Base-by-base conservation (phyloP, 768 basidiomycete species). In the Panaeolus cyanescens region DNA sequence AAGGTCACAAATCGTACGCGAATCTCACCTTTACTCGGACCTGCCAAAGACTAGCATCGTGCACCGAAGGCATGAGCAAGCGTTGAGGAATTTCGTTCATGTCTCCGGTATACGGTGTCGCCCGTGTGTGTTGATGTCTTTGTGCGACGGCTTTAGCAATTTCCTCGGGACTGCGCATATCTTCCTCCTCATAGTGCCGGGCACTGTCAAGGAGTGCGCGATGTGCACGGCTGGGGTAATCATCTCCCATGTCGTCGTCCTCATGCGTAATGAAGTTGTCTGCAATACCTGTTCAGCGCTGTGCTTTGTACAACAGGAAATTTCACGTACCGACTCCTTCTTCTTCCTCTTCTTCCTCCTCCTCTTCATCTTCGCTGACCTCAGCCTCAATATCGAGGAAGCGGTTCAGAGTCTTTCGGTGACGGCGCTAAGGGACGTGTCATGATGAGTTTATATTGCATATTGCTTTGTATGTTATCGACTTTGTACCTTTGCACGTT, bases 351-450 rank as follows among this genome's bases (percentile, higher is more conserved):
- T 92, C 93, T 19, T 96, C 95, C 2, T 91, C 91, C 25, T 98
- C 97, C 33, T 97, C 96, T 3, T 98, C 97, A 19, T 99, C 97
- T 31, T 97, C 95, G 66, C 95, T 95, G 19, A 96, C 96, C 72
- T 95, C 94, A 58, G 95, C 95, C 77, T 96, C 94, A 59, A 96
- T 84, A 85, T 99, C 97, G 66, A 99, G 80, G 88, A 95, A 99
- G 65, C 89, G 88, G 71, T 86, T 91, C 25, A 85, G 83, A 17
- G 77, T 76, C 55, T 85, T 85, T 74, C 85, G 89, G 72, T 90
- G 89, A 62, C 87, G 85, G 62, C 83, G 87, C 86, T 88, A 62
- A 54, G 40, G 8, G 15, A 20, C 28, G 58, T 31, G 40, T 59
- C 36, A 63, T 62, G 17, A 59, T 58, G n/a, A n/a, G n/a, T n/a